Evolutionary conservation across 495 filamentous ascomycete species (phyloP), one percentile per base, ranked within the genome.

Genomic region (Podospora tetraspora): DNA sequence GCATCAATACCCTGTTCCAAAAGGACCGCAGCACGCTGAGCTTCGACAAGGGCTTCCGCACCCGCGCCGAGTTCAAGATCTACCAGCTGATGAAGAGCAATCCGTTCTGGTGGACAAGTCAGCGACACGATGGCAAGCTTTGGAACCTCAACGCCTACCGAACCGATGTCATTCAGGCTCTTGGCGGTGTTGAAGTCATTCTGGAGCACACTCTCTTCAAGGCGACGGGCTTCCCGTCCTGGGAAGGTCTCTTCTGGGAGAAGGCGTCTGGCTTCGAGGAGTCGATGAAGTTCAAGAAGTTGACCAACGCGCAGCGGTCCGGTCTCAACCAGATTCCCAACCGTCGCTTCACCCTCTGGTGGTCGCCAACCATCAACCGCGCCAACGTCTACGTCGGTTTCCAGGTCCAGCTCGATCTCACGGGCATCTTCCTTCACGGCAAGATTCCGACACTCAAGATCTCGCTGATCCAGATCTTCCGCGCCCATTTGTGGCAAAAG

Each of bases 51-150:
- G 96, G 96, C 58, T 98, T 97, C 88, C 91, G 96, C 72, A 89
- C 95, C 29, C 85, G 96, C 37, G 92, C 94, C 27, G 96, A 99
- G 81, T 99, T 98, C 84, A 99, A 98, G 82, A 90, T 92, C 64
- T 99, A 98, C 77, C 94, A 97, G 79, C 82, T 97, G 69, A 98
- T 99, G 95, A 98, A 97, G 89, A 96, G 92, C 83, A 97, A 97
- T 78, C 94, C 95, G 0, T 99, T 97, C 85, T 97, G 94, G 94
- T 99, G 95, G 96, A 99, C 96, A 3, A 96, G 92, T 73, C 96
- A 98, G 78, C 84, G 96, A 61, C 96, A 99, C 74, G 96, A 99
- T 74, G 96, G 96, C 77, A 99, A 98, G 78, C 81, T 99, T 56
- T 99, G 96, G 96, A 97, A 99, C 73, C 79, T 99, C 72, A 99